Evolutionary conservation across 768 basidiomycete species (phyloP), one percentile per base, ranked within the genome.

Genomic region (Suillus alpinus): DNA sequence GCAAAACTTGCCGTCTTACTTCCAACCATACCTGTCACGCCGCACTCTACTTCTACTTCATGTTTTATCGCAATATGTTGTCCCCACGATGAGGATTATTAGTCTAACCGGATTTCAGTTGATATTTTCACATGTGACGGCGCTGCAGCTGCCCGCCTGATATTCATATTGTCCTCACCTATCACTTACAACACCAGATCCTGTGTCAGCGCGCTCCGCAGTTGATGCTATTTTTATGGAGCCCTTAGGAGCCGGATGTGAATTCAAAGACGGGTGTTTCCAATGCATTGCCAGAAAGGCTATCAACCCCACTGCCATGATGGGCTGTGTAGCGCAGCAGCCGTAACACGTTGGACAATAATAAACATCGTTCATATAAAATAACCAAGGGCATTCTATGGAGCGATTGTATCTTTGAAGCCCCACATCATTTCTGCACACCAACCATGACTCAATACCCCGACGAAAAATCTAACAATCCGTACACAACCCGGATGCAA

Each of bases 401-500:
- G 6, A 36, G 5, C 14, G 14, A 37, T 26, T 26, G 36, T 36
- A 34, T 6, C 13, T 20, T 13, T 20, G 32, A 36, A 36, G 1
- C 49, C 44, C 32, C 20, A 32, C 57, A 58, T 32, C 13, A 7
- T 46, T 34, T 58, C 31, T 32, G 5, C 57, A 46, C 14, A 51
- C 44, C 23, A 20, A 53, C 31, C 43, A 65, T 73, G 73, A 46
- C 55, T 44, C 67, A 64, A 44, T 66, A 62, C 57, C 69, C 71
- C 40, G 49, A 57, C 63, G 72, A 72, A 41, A 74, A 75, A 14
- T 58, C 63, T 8, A 62, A 65, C 26, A 64, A 61, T 14, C 39
- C 66, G n/a, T 67, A 57, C 26, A 34, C 63, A 6, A 34, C 58
- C 51, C 69, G 66, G 66, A 7, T 66, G 0, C 8, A 44, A 41